These are phyloP conservation scores for Malassezia cuniculi DNA, from an alignment of 1,284 basidiomycete genomes.

Conservation along the genomic window DNA sequence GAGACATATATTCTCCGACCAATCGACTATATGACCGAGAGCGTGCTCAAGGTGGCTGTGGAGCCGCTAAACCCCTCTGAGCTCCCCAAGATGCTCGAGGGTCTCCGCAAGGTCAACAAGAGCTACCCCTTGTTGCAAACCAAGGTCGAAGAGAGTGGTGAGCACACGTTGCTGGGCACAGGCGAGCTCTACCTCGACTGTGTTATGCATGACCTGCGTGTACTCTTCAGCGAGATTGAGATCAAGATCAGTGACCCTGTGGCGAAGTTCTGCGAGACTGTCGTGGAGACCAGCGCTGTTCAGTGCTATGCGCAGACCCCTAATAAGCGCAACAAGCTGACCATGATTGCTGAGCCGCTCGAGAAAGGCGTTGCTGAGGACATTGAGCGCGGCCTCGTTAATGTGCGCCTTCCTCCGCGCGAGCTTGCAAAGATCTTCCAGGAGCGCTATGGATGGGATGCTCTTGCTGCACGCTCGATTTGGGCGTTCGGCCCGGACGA, in stretches of 20 bases:
- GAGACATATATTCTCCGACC: constrained; percentile 88
- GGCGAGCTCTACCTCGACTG: constrained; percentile 95
- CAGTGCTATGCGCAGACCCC: constrained; percentile 98
- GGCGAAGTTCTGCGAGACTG: constrained; percentile 95
- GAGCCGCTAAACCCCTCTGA: constrained; percentile 96
- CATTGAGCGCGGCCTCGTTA: constrained; percentile 30
- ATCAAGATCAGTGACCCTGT: constrained; percentile 99
- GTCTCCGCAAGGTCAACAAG: constrained; percentile 91
- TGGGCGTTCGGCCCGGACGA: constrained; percentile 99
- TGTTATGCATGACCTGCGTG: constrained; percentile 86
- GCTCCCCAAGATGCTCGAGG: constrained; percentile 94
- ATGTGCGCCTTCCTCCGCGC: constrained; percentile 30
- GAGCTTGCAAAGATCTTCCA: constrained; percentile 32
- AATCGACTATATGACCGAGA: constrained; percentile 87
- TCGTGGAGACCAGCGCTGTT: constrained; percentile 89
- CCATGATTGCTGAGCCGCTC: constrained; percentile 40
- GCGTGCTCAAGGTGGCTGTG: constrained; percentile 95
- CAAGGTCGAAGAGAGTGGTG: constrained; percentile 95
- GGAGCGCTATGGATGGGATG: constrained; percentile 87
- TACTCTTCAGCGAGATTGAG: constrained; percentile 90
- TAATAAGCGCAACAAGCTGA: constrained; percentile 63
- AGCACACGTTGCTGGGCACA: constrained; percentile 91
- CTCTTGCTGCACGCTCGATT: constrained; percentile 89
- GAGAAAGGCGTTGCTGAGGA: constrained; percentile 44
- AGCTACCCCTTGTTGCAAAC: constrained; percentile 86